Percentiles rank a stretch among this genome's conserved stretches.
phyloP scores from a whole-genome alignment of 768 basidiomycete genomes.

The Hericium coralloides region DNA sequence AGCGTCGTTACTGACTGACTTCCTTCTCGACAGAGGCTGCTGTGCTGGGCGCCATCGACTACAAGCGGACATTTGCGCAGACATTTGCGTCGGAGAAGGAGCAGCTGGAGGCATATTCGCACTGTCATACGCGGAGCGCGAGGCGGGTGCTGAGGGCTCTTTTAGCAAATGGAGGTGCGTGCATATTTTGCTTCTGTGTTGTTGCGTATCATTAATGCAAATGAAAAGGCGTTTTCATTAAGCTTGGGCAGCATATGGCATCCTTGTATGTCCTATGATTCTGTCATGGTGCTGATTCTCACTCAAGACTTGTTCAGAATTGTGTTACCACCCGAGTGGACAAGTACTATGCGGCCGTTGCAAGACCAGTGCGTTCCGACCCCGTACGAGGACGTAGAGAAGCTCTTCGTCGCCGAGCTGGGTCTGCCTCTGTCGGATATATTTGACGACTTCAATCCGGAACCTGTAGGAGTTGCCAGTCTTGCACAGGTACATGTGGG shows the following conservation, averaged over 20 bases:
- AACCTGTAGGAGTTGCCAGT: slow-evolving; percentile 92
- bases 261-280: slow-evolving; percentile 35
- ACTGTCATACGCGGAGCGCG: slow-evolving; percentile 82
- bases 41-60: slow-evolving; percentile 55
- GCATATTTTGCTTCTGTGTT: background rate
- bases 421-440: slow-evolving; percentile 61
- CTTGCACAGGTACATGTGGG: slow-evolving; percentile 94
- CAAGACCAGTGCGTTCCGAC: slow-evolving; percentile 96
- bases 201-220: background rate
- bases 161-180: slow-evolving; percentile 76
- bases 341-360: slow-evolving; percentile 44
- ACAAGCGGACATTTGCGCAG: slow-evolving; percentile 58
- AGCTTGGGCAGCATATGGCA: slow-evolving; percentile 85
- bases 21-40: slow-evolving; percentile 41
- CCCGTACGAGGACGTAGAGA: slow-evolving; percentile 65
- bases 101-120: slow-evolving; percentile 47
- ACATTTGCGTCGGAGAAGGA: slow-evolving; percentile 43
- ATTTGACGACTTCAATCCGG: slow-evolving; percentile 79
- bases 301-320: slow-evolving; percentile 25
- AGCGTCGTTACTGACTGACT: slow-evolving; percentile 10
- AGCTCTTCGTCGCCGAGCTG: slow-evolving; percentile 73
- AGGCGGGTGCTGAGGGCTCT: slow-evolving; percentile 72
- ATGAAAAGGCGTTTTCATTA: slow-evolving; percentile 53
- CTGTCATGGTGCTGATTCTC: slow-evolving; percentile 7
- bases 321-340: slow-evolving; percentile 60